Evolutionary conservation across 108 stramenopile species (phyloP), one percentile per base, ranked within the genome.

Genomic region (Cyclotella kingstonii): DNA sequence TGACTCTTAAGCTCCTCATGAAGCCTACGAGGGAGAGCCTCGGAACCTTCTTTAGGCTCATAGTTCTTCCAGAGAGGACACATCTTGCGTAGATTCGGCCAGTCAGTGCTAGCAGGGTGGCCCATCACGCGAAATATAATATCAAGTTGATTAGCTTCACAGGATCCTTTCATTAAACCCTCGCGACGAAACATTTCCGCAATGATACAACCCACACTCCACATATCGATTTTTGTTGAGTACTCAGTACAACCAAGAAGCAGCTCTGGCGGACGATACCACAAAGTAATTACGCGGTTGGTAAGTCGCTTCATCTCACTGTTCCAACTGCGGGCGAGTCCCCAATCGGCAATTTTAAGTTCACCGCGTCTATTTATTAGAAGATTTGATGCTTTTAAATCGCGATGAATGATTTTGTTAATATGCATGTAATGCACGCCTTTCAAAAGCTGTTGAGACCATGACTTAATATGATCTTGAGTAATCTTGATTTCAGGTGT

Each of bases 201-300:
- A 66, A 98, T 78, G 34, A 98, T 96, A 67, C 95, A 96, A n/a
- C 97, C 97, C 25, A 95, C 93, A 67, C 84, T 83, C 97, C 97
- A 98, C 89, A 96, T 90, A 69, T 98, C 97, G 40, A 96, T 90
- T 50, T 94, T 92, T 31, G 89, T 60, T 17, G 86, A 78, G 74
- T 98, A 98, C 26, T 81, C 73, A 23, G 67, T 64, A 42, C 73
- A 75, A 5, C 97, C 97, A 40, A 98, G 72, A 5, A 98, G 76
- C 7, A 98, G 81, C 66, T 98, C 97, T 10, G 95, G 95, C n/a
- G 95, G 87, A 6, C 96, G 86, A 67, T 98, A 98, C 97, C 97
- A 98, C 47, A 95, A 56, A 3, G 97, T 98, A 50, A 96, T 93
- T 7, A 98, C 97, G 50, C 91, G 86, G 70, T 94, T 91, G 23